Evolutionary conservation across 2,329 filamentous ascomycete genomes (phyloP).

Genomic region (Aspergillaceae sp.): DNA sequence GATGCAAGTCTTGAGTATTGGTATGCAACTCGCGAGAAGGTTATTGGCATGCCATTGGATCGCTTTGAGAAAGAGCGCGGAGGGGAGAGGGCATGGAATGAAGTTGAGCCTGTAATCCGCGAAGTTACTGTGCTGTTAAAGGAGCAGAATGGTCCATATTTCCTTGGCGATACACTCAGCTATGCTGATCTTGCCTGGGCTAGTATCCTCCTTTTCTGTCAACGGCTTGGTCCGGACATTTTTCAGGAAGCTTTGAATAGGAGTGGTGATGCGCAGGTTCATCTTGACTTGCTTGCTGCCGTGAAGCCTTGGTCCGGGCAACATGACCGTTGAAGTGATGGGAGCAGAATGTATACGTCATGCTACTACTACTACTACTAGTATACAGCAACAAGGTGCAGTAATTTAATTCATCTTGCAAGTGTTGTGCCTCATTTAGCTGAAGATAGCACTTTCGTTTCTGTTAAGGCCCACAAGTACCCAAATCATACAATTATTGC

Average conservation of each 20-base stretch:
- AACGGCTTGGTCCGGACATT: slow-evolving; percentile 28
- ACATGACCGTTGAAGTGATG: neutral
- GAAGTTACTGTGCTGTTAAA: slow-evolving; percentile 41
- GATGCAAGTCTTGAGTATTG: slow-evolving; percentile 49
- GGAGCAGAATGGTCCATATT: slow-evolving; percentile 50
- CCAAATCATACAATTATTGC: no score
- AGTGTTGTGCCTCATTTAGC: no score
- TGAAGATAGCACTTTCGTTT: no score
- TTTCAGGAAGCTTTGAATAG: slow-evolving; percentile 32
- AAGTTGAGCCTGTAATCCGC: slow-evolving; percentile 30
- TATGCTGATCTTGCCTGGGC: slow-evolving; percentile 54
- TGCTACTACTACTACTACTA: no score
- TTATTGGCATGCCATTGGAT: slow-evolving; percentile 46
- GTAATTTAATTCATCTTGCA: no score
- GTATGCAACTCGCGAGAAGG: slow-evolving; percentile 41
- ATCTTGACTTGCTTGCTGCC: slow-evolving; percentile 8
- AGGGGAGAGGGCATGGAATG: slow-evolving; percentile 41
- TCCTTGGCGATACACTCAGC: slow-evolving; percentile 47
- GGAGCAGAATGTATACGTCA: neutral
- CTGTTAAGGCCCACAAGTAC: no score
- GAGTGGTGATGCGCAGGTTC: slow-evolving; percentile 10
- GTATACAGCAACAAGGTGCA: no score
- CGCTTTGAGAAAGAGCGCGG: slow-evolving; percentile 43
- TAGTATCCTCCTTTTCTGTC: slow-evolving; percentile 40
- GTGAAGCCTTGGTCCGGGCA: slow-evolving; percentile 1